These are phyloP conservation scores for Multifurca ochricompacta DNA, from an alignment of 768 basidiomycete genomes.

Conservation along the genomic window DNA sequence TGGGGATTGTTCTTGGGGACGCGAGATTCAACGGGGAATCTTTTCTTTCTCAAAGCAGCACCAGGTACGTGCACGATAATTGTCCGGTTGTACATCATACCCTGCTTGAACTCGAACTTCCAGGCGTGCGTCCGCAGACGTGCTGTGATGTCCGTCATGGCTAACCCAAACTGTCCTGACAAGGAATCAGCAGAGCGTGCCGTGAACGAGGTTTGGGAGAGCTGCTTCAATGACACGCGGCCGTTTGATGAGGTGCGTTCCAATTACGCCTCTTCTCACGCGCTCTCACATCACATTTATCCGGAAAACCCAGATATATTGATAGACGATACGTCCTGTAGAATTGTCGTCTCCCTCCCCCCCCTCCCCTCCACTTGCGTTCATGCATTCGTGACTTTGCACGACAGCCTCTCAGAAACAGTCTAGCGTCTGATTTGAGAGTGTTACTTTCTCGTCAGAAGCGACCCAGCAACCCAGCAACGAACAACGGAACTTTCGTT, in stretches of 20 bases:
- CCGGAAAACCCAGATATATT: slow-evolving; percentile 6
- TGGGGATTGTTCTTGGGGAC: slow-evolving; percentile 83
- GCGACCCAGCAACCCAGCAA: too few species aligned
- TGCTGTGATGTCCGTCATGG: slow-evolving; percentile 71
- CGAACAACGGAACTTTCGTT: too few species aligned
- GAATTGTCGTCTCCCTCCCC: too few species aligned
- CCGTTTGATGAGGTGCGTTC: slow-evolving; percentile 88
- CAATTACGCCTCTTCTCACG: not conserved
- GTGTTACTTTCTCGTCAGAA: too few species aligned
- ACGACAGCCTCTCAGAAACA: too few species aligned
- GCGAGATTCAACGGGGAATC: slow-evolving; percentile 74
- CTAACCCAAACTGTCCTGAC: slow-evolving; percentile 75
- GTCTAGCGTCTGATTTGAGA: too few species aligned
- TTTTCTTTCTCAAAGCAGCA: slow-evolving; percentile 87
- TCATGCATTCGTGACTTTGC: too few species aligned
- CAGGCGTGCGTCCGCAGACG: slow-evolving; percentile 88
- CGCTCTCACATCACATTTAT: not conserved
- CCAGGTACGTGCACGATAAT: slow-evolving; percentile 47
- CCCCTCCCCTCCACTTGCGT: too few species aligned
- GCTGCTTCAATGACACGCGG: slow-evolving; percentile 89
- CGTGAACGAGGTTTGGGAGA: slow-evolving; percentile 96
- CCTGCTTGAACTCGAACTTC: slow-evolving; percentile 11
- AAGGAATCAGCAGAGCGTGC: slow-evolving; percentile 72
- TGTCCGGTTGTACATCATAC: slow-evolving; percentile 17
- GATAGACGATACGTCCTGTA: not conserved